Percentiles rank a stretch among this genome's conserved stretches.
These are phyloP conservation scores for Coffea canephora DNA, from an alignment of 257 asterid genomes.

Conservation along the genomic window DNA sequence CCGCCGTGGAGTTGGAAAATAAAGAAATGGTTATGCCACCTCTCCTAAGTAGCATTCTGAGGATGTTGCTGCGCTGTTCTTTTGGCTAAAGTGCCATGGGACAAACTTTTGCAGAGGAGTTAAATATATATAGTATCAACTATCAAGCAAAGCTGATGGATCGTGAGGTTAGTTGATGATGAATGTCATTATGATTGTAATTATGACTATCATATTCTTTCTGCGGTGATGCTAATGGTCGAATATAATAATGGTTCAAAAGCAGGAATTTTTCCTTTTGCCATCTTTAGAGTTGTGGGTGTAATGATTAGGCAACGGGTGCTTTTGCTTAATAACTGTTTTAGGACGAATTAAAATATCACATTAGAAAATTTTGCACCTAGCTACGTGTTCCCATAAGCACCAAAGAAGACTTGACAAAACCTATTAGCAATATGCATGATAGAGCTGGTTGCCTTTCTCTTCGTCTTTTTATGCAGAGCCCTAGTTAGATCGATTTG, in stretches of 20 bases:
- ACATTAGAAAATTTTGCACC: background rate
- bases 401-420: background rate
- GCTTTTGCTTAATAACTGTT: slow-evolving; percentile 13
- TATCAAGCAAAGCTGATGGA: slow-evolving; percentile 2
- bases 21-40: slow-evolving; percentile 32
- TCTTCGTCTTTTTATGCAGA: background rate
- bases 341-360: background rate
- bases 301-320: slow-evolving; percentile 41
- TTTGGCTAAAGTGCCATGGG: background rate
- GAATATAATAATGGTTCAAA: slow-evolving; percentile 29
- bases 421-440: background rate
- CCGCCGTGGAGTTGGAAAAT: slow-evolving; percentile 43
- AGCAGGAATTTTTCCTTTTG: slow-evolving; percentile 21
- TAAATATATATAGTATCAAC: slow-evolving; percentile 11
- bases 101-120: background rate
- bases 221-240: slow-evolving; percentile 21
- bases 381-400: background rate
- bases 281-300: slow-evolving; percentile 43
- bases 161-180: slow-evolving; percentile 28
- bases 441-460: background rate
- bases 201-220: slow-evolving; percentile 33
- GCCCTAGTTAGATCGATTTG: background rate
- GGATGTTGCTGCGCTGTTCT: background rate
- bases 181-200: slow-evolving; percentile 34
- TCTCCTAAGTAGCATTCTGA: slow-evolving; percentile 34